A percentile compares a stretch with the other conserved stretches of the same genome.
phyloP scores from a whole-genome alignment of 2,329 filamentous ascomycete genomes.

The Clonostachys solani region DNA sequence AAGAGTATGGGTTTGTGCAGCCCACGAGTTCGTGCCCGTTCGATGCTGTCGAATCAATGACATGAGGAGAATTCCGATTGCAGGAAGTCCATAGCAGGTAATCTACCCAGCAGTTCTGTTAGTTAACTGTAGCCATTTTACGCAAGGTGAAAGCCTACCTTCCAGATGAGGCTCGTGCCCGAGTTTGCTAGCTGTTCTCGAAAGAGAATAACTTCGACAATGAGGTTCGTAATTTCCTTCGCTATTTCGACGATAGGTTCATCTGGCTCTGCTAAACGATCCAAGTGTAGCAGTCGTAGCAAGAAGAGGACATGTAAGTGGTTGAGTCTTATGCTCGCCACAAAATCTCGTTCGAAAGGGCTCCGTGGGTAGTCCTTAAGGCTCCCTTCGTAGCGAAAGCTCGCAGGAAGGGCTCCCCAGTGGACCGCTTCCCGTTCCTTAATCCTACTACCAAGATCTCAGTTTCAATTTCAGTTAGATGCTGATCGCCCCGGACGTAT shows the following conservation, averaged over 20 bases:
- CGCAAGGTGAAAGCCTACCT: background rate
- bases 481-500: too few relatives aligned
- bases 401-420: background rate
- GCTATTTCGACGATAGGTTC: background rate
- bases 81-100: slow-evolving; percentile 9
- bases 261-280: background rate
- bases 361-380: background rate
- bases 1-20: slow-evolving; percentile 5
- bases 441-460: background rate
- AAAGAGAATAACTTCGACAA: background rate
- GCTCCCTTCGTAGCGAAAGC: background rate
- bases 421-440: background rate
- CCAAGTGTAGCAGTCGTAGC: background rate
- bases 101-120: slow-evolving; percentile 2
- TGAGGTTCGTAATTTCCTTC: background rate
- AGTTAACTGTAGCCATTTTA: too few relatives aligned
- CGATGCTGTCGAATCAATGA: slow-evolving; percentile 5
- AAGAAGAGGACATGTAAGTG: background rate
- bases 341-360: background rate
- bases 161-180: background rate
- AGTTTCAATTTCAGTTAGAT: too few relatives aligned
- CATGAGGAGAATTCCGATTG: slow-evolving; percentile 9
- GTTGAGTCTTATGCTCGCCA: background rate
- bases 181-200: background rate
- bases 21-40: background rate